Percentiles rank a stretch among this genome's conserved stretches.
These are phyloP conservation scores for Penicillium egyptiacum DNA, from an alignment of 495 filamentous ascomycete species.

Conservation along the genomic window DNA sequence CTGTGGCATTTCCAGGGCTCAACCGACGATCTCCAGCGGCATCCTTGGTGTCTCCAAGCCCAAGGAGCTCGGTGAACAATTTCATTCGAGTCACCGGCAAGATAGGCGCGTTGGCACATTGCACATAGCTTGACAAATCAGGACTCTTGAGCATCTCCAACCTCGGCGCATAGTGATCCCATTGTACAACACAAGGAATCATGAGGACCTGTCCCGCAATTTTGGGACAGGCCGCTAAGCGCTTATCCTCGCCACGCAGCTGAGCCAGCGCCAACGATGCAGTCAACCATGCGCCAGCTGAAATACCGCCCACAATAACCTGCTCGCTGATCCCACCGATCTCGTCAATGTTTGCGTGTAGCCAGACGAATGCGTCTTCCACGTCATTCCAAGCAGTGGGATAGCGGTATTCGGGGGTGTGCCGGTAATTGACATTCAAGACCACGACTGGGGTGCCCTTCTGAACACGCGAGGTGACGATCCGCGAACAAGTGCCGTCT, in stretches of 20 bases:
- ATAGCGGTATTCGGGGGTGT: slow-evolving; percentile 44
- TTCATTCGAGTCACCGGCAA: slow-evolving; percentile 32
- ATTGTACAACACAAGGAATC: slow-evolving; percentile 41
- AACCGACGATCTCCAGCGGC: slow-evolving; percentile 30
- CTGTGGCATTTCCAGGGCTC: slow-evolving; percentile 43
- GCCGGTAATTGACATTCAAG: slow-evolving; percentile 49
- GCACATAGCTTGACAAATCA: slow-evolving; percentile 38
- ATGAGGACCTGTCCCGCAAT: slow-evolving; percentile 46
- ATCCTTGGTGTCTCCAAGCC: slow-evolving; percentile 15
- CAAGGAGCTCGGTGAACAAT: slow-evolving; percentile 36
- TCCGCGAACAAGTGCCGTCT: slow-evolving; percentile 45
- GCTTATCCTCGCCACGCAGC: slow-evolving; percentile 24
- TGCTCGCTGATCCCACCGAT: slow-evolving; percentile 37
- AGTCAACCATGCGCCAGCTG: slow-evolving; percentile 47
- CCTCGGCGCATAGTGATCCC: slow-evolving; percentile 34
- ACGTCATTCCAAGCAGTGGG: slow-evolving; percentile 49
- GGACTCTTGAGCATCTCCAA: slow-evolving; percentile 35
- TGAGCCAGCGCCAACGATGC: slow-evolving; percentile 39
- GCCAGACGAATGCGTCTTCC: slow-evolving; percentile 50
- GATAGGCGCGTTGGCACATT: slow-evolving; percentile 43
- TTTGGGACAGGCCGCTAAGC: slow-evolving; percentile 27
- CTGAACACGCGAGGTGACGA: slow-evolving; percentile 29
- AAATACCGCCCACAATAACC: slow-evolving; percentile 49
- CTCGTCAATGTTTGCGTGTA: slow-evolving; percentile 33
- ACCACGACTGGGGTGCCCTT: slow-evolving; percentile 32